These are phyloP conservation scores for Xylaria curta DNA, from an alignment of 495 filamentous ascomycete species.

Conservation along the genomic window DNA sequence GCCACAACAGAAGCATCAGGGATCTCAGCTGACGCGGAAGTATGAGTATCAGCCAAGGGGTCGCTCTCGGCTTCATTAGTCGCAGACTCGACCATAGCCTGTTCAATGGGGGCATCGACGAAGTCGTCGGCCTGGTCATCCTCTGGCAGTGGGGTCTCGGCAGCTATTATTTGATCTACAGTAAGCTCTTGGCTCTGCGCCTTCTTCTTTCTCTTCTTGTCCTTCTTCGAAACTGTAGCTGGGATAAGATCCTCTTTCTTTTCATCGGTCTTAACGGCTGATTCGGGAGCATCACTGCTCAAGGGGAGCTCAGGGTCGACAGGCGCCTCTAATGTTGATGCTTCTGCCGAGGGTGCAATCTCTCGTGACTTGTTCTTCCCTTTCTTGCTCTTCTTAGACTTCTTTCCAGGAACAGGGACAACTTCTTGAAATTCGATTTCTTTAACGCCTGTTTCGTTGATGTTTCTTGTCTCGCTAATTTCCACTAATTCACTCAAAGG, in stretches of 20 bases:
- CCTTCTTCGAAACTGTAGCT: conserved; percentile 28
- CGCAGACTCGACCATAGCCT: neutral
- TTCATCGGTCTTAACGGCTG: conserved; percentile 2
- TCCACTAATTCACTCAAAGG: neutral
- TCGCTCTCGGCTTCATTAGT: conserved; percentile 16
- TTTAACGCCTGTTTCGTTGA: neutral
- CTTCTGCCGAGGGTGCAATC: neutral
- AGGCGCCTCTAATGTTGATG: neutral
- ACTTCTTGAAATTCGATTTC: conserved; percentile 11
- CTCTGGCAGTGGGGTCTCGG: neutral
- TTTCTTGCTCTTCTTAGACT: conserved; percentile 42
- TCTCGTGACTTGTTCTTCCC: conserved; percentile 30
- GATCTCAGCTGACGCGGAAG: neutral
- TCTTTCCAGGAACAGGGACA: conserved; percentile 15
- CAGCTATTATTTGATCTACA: neutral
- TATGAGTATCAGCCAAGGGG: neutral
- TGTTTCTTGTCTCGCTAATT: neutral
- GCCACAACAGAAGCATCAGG: neutral
- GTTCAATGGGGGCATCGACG: conserved; percentile 10
- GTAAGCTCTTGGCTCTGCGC: neutral
- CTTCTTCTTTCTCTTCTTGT: conserved; percentile 33
- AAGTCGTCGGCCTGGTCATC: conserved; percentile 15
- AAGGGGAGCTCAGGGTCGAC: neutral
- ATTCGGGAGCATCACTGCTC: conserved; percentile 11
- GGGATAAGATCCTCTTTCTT: conserved; percentile 20